These are phyloP conservation scores for Hyaloscypha variabilis DNA, from an alignment of 495 filamentous ascomycete species.

Conservation along the genomic window DNA sequence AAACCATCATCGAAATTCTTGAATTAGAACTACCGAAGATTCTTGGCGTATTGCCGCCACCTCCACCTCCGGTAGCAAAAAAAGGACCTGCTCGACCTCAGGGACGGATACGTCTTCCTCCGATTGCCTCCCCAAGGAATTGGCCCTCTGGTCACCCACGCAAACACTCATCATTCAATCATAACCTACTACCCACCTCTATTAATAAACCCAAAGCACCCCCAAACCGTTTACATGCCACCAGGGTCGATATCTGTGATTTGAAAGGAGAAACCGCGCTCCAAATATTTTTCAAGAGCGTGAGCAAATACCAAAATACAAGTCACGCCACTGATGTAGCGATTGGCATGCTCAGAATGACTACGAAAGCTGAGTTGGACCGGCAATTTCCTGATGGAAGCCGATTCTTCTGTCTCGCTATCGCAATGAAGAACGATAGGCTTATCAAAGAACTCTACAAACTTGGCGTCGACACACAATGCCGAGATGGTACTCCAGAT, in stretches of 20 bases:
- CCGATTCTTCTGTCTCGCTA: neutral
- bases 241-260: conserved; percentile 2
- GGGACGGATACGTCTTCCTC: no score
- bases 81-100: no score
- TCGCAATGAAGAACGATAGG: neutral
- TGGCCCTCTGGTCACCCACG: no score
- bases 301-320: neutral
- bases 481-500: neutral
- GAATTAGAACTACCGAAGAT: no score
- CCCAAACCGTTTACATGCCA: no score
- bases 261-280: neutral
- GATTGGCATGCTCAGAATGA: neutral
- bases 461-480: neutral
- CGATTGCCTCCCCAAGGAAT: no score
- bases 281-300: conserved; percentile 1
- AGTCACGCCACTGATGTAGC: neutral
- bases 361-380: neutral
- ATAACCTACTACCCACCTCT: no score
- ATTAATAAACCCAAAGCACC: no score
- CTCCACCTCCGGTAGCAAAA: no score
- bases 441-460: conserved; percentile 6
- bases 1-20: neutral
- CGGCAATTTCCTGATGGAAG: neutral
- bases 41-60: no score
- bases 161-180: no score